Evolutionary conservation across 805 yeast species (phyloP), one percentile per base, ranked within the genome.

Genomic region (Yarrowia hollandica): DNA sequence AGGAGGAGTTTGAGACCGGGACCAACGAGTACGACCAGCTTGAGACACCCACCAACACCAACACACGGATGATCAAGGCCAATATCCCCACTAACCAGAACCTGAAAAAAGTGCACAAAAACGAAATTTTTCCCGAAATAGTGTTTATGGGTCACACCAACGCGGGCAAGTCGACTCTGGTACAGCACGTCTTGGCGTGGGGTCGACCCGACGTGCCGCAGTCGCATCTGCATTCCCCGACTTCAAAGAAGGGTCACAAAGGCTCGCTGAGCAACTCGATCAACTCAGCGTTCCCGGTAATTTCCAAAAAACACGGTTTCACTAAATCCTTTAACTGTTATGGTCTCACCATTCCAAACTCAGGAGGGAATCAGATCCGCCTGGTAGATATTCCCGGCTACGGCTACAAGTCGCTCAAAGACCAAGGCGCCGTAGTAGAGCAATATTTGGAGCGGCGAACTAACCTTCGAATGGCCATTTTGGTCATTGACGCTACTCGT

Each of bases 351-450:
- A 37, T 52, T 15, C 58, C 58, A 9, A 35, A 52, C 28, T 86
- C 83, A 60, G 71, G 87, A 11, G 86, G 86, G 3, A 80, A 81
- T 50, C 74, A 78, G 59, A 74, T 91, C 41, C 75, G 89, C 62
- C 66, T 91, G 3, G 81, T 90, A 1, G 98, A 91, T 68, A 80
- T 90, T 21, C 98, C 98, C 0, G 98, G 98, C 0, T 91, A 91
- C 69, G 98, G 98, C 2, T 78, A 72, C 35, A 82, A 78, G 62
- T 90, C 95, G 15, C 78, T 77, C 14, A 67, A 66, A 8, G 72
- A 75, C 64, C 96, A 91, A 68, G 97, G 97, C 1, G 73, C 79
- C 37, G 77, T 84, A 25, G 86, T 86, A 1, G 67, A 82, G 65
- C 81, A 82, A 31, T 90, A 89, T 66, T 69, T 91, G 7, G 71